phyloP scores from a whole-genome alignment of 1,284 basidiomycete species.

The Boletus mariae region DNA sequence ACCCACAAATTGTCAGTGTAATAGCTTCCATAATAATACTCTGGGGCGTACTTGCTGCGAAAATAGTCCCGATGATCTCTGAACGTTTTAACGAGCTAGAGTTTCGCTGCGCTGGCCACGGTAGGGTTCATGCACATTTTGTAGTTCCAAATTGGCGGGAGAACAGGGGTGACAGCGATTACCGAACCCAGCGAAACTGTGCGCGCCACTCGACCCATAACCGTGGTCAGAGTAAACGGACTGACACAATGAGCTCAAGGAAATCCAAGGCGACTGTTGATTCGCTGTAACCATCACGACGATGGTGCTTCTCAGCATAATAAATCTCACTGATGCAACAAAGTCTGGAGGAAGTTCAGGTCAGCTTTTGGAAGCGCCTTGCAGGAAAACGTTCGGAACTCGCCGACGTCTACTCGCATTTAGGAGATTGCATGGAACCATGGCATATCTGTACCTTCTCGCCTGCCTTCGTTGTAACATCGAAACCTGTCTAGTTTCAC shows the following conservation, averaged over 20 bases:
- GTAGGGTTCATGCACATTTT: background rate
- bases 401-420: constrained; percentile 18
- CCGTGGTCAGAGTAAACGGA: background rate
- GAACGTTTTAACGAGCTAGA: constrained; percentile 8
- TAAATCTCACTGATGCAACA: constrained; percentile 27
- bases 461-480: constrained; percentile 23
- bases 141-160: background rate
- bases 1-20: constrained; percentile 10
- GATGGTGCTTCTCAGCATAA: constrained; percentile 23
- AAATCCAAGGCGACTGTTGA: constrained; percentile 5
- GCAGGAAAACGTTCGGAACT: constrained; percentile 21
- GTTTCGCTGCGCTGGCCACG: background rate
- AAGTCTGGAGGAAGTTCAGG: constrained; percentile 25
- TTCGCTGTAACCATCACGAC: constrained; percentile 32
- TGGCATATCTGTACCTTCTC: constrained; percentile 14
- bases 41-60: constrained; percentile 17
- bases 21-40: constrained; percentile 29
- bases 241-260: constrained; percentile 2
- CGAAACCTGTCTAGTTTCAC: constrained; percentile 18
- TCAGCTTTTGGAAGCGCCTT: constrained; percentile 12
- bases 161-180: constrained; percentile 1
- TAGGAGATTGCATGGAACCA: constrained; percentile 14
- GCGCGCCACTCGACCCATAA: constrained; percentile 1
- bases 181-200: background rate
- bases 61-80: constrained; percentile 11